Evolutionary conservation across 108 stramenopile genomes (phyloP), one percentile per base, ranked within the genome.

Genomic region (Chaetoceros muelleri): DNA sequence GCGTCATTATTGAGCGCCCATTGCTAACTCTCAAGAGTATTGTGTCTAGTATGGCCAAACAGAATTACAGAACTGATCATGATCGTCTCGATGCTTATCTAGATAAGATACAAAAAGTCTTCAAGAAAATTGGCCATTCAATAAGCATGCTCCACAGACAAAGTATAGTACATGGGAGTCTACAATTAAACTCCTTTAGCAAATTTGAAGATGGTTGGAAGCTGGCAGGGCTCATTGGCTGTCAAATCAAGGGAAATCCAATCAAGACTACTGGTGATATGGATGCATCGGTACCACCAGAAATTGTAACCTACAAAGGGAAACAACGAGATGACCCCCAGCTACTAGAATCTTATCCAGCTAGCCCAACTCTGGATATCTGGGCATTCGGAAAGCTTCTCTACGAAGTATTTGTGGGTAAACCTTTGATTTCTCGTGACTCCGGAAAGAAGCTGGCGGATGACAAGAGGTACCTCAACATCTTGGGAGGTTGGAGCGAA

Each of bases 361-460:
- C 81, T 19, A 48, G 51, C 18, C 67, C 70, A 20, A 60, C 85
- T 22, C 66, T 81, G 28, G 89, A 90, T 53, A 61, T 77, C 48
- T 90, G 89, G 89, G 76, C 66, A 17, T 87, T 85, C 57, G 89
- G 89, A 30, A 85, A 84, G 56, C 57, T 87, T 58, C 56, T 79
- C 46, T 90, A 76, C 52, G 89, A 90, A 65, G 73, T 76, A 1
- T 60, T 90, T 30, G 75, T 81, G 24, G 89, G 89, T 24, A 71
- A 76, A 50, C 75, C 83, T 19, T 53, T 90, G 60, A 67, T 87
- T 2, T 48, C 60, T 44, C 55, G 71, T 50, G 78, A 81, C 45
- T 19, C 51, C 8, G 28, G 51, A 23, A 47, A 52, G 13, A 64
- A 67, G 30, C 10, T 30, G 46, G 17, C 34, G 31, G 59, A 65